These are phyloP conservation scores for Fonsecaea monophora DNA, from an alignment of 2,329 filamentous ascomycete species.

Conservation along the genomic window DNA sequence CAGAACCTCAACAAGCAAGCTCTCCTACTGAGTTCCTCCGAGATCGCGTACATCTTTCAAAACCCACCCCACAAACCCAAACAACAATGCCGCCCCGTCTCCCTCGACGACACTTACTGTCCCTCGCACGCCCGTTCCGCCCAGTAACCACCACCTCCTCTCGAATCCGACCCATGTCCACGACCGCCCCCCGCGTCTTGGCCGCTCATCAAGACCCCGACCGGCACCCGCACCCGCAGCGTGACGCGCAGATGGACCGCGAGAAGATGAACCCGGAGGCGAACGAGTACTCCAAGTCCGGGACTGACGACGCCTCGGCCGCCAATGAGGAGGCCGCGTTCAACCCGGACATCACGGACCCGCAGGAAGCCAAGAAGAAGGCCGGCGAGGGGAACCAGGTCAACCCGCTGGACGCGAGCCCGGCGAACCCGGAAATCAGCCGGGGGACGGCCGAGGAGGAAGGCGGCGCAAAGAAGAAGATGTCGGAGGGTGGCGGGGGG, in stretches of 20 bases:
- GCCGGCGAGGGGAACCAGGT: conserved; percentile 51
- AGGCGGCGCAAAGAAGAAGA: conserved; percentile 52
- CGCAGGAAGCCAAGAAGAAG: conserved; percentile 63
- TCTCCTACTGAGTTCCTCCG: background rate
- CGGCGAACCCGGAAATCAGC: conserved; percentile 66
- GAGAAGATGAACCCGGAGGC: conserved; percentile 69
- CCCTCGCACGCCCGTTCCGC: conserved; percentile 2
- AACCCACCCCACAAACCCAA: background rate
- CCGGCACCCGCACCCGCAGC: conserved; percentile 26
- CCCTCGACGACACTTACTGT: conserved; percentile 1
- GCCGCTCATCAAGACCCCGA: conserved; percentile 28
- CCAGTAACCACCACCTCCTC: conserved; percentile 4
- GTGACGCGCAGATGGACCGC: conserved; percentile 53
- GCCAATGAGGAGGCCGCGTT: conserved; percentile 69
- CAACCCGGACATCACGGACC: conserved; percentile 70
- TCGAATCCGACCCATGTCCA: conserved; percentile 21
- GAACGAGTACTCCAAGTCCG: conserved; percentile 72
- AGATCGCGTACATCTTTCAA: background rate
- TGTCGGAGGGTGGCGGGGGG: conserved; percentile 48
- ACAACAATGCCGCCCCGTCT: conserved; percentile 8
- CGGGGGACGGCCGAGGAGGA: conserved; percentile 54
- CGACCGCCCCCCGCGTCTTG: conserved; percentile 12
- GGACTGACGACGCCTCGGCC: conserved; percentile 66
- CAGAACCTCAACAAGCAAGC: background rate
- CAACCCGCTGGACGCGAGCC: conserved; percentile 65